Percentiles rank a stretch among this genome's conserved stretches.
These are phyloP conservation scores for Axilococcus clingmanii DNA, from an alignment of 139 green algal species.

Conservation along the genomic window DNA sequence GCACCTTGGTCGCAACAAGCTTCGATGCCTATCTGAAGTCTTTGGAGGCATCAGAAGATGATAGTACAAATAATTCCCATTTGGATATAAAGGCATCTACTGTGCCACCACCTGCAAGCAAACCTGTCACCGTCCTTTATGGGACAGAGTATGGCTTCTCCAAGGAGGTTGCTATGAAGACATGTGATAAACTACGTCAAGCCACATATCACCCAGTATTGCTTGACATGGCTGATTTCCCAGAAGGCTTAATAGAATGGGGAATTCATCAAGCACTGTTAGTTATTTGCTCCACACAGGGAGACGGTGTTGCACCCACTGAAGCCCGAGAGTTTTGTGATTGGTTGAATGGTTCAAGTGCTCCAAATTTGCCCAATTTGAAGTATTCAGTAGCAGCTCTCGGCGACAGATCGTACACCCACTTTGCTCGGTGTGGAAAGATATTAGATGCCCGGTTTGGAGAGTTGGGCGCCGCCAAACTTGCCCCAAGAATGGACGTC, in stretches of 20 bases:
- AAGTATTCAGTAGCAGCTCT: constrained; percentile 67
- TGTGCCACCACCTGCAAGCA: constrained; percentile 13
- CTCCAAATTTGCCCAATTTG: constrained; percentile 26
- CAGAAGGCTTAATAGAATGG: constrained; percentile 42
- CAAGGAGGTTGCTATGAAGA: constrained; percentile 59
- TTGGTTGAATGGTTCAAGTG: constrained; percentile 51
- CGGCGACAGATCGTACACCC: constrained; percentile 74
- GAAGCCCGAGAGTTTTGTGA: constrained; percentile 78
- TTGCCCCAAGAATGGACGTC: constrained; percentile 46
- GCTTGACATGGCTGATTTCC: constrained; percentile 66
- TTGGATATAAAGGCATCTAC: neutral
- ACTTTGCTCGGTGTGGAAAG: constrained; percentile 80
- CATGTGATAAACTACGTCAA: neutral
- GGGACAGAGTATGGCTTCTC: constrained; percentile 85
- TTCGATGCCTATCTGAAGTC: constrained; percentile 10
- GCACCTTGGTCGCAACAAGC: constrained; percentile 1
- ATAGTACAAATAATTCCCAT: neutral
- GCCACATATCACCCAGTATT: constrained; percentile 47
- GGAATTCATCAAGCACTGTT: constrained; percentile 47
- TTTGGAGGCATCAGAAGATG: neutral
- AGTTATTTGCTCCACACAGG: constrained; percentile 78
- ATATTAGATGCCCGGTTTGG: constrained; percentile 51
- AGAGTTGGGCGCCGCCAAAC: constrained; percentile 25
- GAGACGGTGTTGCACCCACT: constrained; percentile 74
- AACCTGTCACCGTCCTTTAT: constrained; percentile 59